These are phyloP conservation scores for Bruguiera parviflora DNA, from an alignment of 345 rosid species.

Conservation along the genomic window DNA sequence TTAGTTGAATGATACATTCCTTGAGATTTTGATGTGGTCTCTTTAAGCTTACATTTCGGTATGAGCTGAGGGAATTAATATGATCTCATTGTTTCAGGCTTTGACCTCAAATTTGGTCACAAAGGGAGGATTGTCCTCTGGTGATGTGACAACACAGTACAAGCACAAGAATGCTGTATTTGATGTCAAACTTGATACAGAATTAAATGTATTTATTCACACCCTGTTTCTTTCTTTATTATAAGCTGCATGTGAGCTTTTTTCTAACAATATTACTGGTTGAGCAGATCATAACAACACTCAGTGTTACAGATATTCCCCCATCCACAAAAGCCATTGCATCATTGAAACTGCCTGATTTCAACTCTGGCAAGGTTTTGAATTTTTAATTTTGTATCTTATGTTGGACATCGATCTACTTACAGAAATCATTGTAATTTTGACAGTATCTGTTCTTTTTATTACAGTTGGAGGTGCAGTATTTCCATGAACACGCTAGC, in stretches of 20 bases:
- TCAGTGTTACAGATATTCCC: slow-evolving; percentile 24
- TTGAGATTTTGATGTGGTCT: not conserved
- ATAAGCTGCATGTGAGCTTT: not conserved
- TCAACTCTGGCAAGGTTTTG: slow-evolving; percentile 41
- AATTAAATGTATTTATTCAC: slow-evolving; percentile 31
- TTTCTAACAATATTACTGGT: slow-evolving; percentile 16
- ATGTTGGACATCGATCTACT: not conserved
- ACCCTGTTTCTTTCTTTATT: slow-evolving; percentile 5
- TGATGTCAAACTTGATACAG: slow-evolving; percentile 45
- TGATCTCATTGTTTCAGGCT: slow-evolving; percentile 23
- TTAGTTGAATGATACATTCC: not conserved
- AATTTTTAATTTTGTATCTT: not conserved
- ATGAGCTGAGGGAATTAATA: not conserved
- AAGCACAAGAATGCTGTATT: slow-evolving; percentile 28
- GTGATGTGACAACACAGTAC: slow-evolving; percentile 39
- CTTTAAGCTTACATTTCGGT: not conserved
- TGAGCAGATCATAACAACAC: slow-evolving; percentile 36
- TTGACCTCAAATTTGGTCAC: slow-evolving; percentile 33
- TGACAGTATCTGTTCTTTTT: slow-evolving; percentile 9
- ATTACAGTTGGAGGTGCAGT: slow-evolving; percentile 49
- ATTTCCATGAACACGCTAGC: slow-evolving; percentile 61
- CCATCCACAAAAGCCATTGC: slow-evolving; percentile 41
- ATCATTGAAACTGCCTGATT: slow-evolving; percentile 40
- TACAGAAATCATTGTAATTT: not conserved
- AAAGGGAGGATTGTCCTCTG: slow-evolving; percentile 44